phyloP scores from a whole-genome alignment of 352 stramenopile genomes.

The Phytopythium sindhum region DNA sequence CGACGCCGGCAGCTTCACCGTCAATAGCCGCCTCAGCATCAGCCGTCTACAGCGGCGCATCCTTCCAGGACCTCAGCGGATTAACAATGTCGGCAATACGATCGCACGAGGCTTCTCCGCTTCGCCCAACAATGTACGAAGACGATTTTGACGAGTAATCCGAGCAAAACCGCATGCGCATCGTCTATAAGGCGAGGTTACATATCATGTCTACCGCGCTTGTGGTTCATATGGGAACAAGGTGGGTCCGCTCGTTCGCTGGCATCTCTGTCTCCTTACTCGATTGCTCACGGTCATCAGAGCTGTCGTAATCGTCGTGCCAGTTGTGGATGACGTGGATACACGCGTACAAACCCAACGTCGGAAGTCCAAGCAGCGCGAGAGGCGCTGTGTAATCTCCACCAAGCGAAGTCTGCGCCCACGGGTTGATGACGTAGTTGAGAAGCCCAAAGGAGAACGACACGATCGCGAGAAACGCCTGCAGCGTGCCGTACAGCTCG shows the following conservation, averaged over 20 bases:
- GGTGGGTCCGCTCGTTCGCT: conserved; percentile 7
- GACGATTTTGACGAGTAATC: conserved; percentile 49
- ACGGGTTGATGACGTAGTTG: conserved; percentile 76
- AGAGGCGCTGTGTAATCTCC: conserved; percentile 66
- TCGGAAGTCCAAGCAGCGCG: conserved; percentile 47
- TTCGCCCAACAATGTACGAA: conserved; percentile 32
- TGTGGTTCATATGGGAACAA: neutral
- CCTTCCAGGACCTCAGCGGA: neutral
- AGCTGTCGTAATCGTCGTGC: conserved; percentile 52
- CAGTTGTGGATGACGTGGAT: conserved; percentile 54
- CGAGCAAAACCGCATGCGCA: neutral
- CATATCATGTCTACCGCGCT: neutral
- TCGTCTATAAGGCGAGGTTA: neutral
- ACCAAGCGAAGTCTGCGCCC: conserved; percentile 63
- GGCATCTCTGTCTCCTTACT: neutral
- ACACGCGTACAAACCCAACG: conserved; percentile 59
- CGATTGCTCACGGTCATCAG: conserved; percentile 20
- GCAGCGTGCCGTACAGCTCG: conserved; percentile 70
- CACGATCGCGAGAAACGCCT: conserved; percentile 67
- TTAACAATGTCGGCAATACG: neutral
- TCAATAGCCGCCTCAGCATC: neutral
- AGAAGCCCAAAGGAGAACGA: conserved; percentile 68
- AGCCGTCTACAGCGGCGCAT: neutral
- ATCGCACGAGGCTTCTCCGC: neutral
- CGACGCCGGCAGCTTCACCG: neutral